Percentiles rank a stretch among this genome's conserved stretches.
Conservation (phyloP, 1,284 basidiomycete genomes). For the Fomitopsis palustris region DNA sequence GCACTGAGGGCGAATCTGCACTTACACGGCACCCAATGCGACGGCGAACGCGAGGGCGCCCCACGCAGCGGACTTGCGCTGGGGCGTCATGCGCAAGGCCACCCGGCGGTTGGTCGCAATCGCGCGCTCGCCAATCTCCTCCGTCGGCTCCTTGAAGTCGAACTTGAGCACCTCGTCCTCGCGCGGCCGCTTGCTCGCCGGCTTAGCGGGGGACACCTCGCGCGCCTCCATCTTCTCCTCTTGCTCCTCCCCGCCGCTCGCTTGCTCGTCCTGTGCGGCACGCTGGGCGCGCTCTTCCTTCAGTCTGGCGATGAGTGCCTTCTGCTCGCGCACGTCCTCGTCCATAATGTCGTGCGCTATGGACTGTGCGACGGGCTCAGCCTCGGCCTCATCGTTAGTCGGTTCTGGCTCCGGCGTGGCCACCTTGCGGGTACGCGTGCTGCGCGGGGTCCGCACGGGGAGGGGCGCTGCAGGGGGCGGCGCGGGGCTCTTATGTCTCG, state of each 20-base stretch:
- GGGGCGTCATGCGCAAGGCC: constrained; percentile 46
- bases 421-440: constrained; percentile 32
- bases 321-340: constrained; percentile 70
- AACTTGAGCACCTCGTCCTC: constrained; percentile 57
- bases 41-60: constrained; percentile 72
- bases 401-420: constrained; percentile 41
- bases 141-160: constrained; percentile 53
- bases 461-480: constrained; percentile 19
- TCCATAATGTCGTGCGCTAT: constrained; percentile 60
- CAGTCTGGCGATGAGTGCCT: constrained; percentile 61
- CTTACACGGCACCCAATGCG: constrained; percentile 69
- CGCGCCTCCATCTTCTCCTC: constrained; percentile 22
- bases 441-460: constrained; percentile 37
- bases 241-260: constrained; percentile 18
- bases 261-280: constrained; percentile 9
- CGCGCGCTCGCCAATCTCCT: constrained; percentile 48
- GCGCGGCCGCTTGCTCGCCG: constrained; percentile 41
- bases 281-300: constrained; percentile 36
- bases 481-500: constrained; percentile 48
- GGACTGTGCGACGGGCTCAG: constrained; percentile 32
- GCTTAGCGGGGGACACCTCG: constrained; percentile 18
- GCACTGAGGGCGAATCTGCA: constrained; percentile 13
- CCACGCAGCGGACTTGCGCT: constrained; percentile 70
- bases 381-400: constrained; percentile 51
- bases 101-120: constrained; percentile 66